Conservation (phyloP, 371 early-diverging fungal species). For the Paraphysoderma sedebokerense region DNA sequence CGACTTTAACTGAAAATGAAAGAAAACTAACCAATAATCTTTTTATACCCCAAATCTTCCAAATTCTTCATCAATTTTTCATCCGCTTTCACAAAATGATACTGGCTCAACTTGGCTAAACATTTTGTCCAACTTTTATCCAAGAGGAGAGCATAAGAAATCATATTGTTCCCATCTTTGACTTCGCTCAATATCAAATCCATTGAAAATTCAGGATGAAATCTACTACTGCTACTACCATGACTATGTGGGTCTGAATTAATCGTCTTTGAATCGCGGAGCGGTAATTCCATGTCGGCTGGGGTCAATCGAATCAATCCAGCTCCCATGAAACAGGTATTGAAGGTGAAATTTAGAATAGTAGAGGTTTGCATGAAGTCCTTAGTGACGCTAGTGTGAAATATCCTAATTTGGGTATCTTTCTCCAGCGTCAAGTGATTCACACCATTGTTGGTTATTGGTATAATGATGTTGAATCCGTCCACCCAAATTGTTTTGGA, state of each 20-base stretch:
- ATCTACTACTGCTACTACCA: conserved; percentile 18
- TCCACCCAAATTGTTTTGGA: too few species aligned
- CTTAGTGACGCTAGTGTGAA: conserved; percentile 5
- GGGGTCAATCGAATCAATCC: conserved; percentile 24
- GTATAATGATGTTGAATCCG: too few species aligned
- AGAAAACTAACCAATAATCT: too few species aligned
- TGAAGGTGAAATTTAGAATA: conserved; percentile 24
- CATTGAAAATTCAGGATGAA: conserved; percentile 13
- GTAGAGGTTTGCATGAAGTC: conserved; percentile 6
- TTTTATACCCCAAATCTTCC: not conserved
- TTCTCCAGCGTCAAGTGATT: conserved; percentile 17
- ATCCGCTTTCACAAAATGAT: conserved; percentile 1
- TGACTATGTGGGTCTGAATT: too few species aligned
- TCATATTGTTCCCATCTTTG: not conserved
- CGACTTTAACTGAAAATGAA: too few species aligned
- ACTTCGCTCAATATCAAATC: conserved; percentile 11
- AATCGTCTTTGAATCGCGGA: conserved; percentile 5
- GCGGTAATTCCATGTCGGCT: conserved; percentile 19
- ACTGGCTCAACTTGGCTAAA: not conserved
- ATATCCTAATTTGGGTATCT: conserved; percentile 22
- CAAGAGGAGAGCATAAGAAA: not conserved
- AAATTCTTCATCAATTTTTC: not conserved
- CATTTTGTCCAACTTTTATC: not conserved
- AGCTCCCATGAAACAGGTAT: conserved; percentile 28
- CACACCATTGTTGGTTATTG: too few species aligned